Evolutionary conservation across 2,329 filamentous ascomycete genomes (phyloP).

Genomic region (Neonectria magnoliae): DNA sequence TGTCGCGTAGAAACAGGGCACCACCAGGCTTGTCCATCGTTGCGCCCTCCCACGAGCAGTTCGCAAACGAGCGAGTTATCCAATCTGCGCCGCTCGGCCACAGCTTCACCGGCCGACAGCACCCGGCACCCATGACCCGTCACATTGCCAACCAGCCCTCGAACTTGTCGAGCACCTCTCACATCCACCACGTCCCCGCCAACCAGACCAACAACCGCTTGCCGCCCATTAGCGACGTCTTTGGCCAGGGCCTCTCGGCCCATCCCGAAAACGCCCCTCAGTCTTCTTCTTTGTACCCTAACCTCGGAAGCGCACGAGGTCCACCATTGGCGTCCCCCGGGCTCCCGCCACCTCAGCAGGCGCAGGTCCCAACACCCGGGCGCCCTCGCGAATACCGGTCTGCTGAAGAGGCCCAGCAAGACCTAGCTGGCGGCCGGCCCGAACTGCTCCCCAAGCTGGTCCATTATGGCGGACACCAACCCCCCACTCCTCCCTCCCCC

Average conservation of each 20-base stretch:
- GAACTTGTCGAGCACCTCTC: constrained; percentile 82
- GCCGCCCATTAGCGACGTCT: constrained; percentile 94
- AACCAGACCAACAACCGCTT: constrained; percentile 91
- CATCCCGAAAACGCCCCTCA: constrained; percentile 64
- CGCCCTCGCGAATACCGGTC: constrained; percentile 90
- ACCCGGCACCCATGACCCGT: constrained; percentile 78
- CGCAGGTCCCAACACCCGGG: constrained; percentile 62
- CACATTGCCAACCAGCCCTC: constrained; percentile 85
- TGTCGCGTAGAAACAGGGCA: constrained; percentile 79
- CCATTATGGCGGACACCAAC: constrained; percentile 94
- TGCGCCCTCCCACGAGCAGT: constrained; percentile 91
- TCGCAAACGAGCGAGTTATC: constrained; percentile 93
- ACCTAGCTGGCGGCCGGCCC: constrained; percentile 88
- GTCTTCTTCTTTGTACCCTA: constrained; percentile 62
- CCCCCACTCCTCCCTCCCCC: constrained; percentile 89
- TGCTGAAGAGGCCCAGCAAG: constrained; percentile 93
- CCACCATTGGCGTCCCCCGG: constrained; percentile 82
- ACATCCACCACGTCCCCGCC: constrained; percentile 90
- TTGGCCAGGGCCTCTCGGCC: constrained; percentile 79
- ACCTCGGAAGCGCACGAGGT: constrained; percentile 71
- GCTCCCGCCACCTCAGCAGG: constrained; percentile 67
- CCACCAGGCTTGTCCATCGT: constrained; percentile 93
- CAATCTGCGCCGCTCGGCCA: constrained; percentile 96
- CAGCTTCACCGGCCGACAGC: constrained; percentile 91
- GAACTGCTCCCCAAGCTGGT: constrained; percentile 93